These are phyloP conservation scores for Picochlorum sp. DNA, from an alignment of 139 green algal species.

Conservation along the genomic window DNA sequence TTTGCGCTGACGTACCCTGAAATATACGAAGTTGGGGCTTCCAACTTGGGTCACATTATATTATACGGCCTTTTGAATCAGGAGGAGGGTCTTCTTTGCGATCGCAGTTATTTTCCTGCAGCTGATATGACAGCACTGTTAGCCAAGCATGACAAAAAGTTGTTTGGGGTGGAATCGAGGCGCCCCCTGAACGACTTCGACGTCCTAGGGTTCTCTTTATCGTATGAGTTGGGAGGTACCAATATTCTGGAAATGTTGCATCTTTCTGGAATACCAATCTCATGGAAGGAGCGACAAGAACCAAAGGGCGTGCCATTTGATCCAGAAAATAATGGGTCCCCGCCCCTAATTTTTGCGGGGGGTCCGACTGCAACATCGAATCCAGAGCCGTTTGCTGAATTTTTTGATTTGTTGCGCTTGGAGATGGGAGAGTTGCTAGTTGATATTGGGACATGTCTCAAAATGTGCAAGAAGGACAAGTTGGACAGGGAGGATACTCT, in stretches of 20 bases:
- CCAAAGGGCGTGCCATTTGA: conserved; percentile 31
- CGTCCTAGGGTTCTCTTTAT: conserved; percentile 54
- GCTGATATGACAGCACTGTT: conserved; percentile 29
- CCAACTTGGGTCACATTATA: conserved; percentile 70
- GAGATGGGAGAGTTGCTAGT: conserved; percentile 49
- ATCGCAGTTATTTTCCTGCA: conserved; percentile 58
- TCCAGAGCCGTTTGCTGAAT: conserved; percentile 65
- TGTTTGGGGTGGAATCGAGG: conserved; percentile 58
- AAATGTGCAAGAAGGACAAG: conserved; percentile 30
- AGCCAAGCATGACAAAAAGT: conserved; percentile 26
- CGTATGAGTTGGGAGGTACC: conserved; percentile 53
- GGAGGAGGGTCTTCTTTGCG: conserved; percentile 48
- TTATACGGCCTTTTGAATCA: conserved; percentile 61
- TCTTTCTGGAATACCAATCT: conserved; percentile 31
- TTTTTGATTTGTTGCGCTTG: conserved; percentile 69
- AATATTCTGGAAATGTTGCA: conserved; percentile 68
- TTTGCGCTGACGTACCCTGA: conserved; percentile 70
- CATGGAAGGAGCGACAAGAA: conserved; percentile 33
- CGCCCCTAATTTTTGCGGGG: conserved; percentile 56
- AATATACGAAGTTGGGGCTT: conserved; percentile 61
- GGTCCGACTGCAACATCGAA: conserved; percentile 68
- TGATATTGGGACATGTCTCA: conserved; percentile 58
- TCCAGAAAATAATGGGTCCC: conserved; percentile 24
- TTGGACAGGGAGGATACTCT: conserved; percentile 50
- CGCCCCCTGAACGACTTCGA: conserved; percentile 48